Conservation (phyloP, 2,329 filamentous ascomycete genomes). For the Mollisiaceae sp. region DNA sequence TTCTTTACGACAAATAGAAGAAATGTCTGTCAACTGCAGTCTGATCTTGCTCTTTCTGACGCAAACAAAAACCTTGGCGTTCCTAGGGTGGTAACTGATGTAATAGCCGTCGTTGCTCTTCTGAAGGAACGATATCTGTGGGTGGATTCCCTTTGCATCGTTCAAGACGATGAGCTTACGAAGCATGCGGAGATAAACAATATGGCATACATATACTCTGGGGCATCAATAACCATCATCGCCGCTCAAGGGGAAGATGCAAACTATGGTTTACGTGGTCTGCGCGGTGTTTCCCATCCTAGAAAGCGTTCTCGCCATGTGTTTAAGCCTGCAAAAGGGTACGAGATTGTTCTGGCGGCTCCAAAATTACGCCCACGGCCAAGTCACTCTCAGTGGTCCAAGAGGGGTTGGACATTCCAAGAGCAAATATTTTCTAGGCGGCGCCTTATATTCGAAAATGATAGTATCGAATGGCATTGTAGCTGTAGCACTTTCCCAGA, state of each 20-base stretch:
- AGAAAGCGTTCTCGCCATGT: not conserved
- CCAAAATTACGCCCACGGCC: not conserved
- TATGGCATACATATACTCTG: slow-evolving; percentile 36
- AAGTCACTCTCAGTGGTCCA: slow-evolving; percentile 10
- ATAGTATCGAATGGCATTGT: not conserved
- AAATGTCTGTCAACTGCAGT: not conserved
- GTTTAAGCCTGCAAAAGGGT: not conserved
- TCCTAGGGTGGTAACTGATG: slow-evolving; percentile 31
- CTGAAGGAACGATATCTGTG: slow-evolving; percentile 34
- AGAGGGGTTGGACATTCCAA: slow-evolving; percentile 28
- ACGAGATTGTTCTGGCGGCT: not conserved
- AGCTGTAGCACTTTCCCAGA: too few relatives aligned
- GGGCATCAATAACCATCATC: slow-evolving; percentile 32
- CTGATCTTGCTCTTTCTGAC: not conserved
- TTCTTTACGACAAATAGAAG: not conserved
- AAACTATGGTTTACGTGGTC: slow-evolving; percentile 27
- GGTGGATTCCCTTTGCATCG: slow-evolving; percentile 18
- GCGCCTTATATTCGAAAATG: slow-evolving; percentile 12
- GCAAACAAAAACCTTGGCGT: not conserved
- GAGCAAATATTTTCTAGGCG: slow-evolving; percentile 23
- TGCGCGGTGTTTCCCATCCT: not conserved
- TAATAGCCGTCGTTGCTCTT: slow-evolving; percentile 32
- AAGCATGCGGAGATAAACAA: slow-evolving; percentile 32
- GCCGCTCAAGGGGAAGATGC: slow-evolving; percentile 35
- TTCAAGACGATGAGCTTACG: slow-evolving; percentile 27